Evolutionary conservation across 2,329 filamentous ascomycete species (phyloP).

Genomic region (Venturia pyrina): DNA sequence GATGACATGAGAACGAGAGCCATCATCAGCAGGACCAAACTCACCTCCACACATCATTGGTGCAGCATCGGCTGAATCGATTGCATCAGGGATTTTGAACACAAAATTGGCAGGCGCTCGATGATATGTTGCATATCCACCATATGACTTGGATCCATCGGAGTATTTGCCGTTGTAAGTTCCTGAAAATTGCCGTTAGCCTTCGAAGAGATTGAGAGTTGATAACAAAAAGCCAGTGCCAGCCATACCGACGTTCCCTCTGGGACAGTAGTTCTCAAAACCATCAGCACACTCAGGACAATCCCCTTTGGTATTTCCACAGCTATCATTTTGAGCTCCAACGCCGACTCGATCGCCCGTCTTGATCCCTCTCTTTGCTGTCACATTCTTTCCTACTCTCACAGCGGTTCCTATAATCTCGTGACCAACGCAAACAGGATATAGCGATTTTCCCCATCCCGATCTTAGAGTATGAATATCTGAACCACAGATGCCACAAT

Average conservation of each 20-base stretch:
- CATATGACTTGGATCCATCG: constrained; percentile 44
- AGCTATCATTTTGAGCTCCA: constrained; percentile 39
- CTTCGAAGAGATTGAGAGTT: neutral
- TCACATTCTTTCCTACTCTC: constrained; percentile 23
- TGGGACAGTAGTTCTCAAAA: constrained; percentile 32
- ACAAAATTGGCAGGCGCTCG: constrained; percentile 50
- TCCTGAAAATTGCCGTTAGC: constrained; percentile 25
- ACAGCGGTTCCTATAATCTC: constrained; percentile 32
- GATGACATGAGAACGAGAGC: neutral
- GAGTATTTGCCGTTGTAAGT: constrained; percentile 40
- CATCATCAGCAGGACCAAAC: neutral
- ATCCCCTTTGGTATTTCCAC: constrained; percentile 22
- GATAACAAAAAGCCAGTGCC: neutral
- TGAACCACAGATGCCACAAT: constrained; percentile 27
- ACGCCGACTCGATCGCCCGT: constrained; percentile 38
- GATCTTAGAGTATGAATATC: constrained; percentile 29
- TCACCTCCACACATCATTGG: constrained; percentile 60
- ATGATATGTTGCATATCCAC: constrained; percentile 49
- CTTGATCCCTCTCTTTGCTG: constrained; percentile 17
- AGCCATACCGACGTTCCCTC: constrained; percentile 18
- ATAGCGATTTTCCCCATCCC: constrained; percentile 28
- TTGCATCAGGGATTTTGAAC: constrained; percentile 43
- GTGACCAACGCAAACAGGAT: constrained; percentile 32
- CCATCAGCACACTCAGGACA: constrained; percentile 45
- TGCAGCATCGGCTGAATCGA: constrained; percentile 44